These are phyloP conservation scores for Hanseniaspora uvarum DNA, from an alignment of 1,139 yeast genomes.

Conservation along the genomic window DNA sequence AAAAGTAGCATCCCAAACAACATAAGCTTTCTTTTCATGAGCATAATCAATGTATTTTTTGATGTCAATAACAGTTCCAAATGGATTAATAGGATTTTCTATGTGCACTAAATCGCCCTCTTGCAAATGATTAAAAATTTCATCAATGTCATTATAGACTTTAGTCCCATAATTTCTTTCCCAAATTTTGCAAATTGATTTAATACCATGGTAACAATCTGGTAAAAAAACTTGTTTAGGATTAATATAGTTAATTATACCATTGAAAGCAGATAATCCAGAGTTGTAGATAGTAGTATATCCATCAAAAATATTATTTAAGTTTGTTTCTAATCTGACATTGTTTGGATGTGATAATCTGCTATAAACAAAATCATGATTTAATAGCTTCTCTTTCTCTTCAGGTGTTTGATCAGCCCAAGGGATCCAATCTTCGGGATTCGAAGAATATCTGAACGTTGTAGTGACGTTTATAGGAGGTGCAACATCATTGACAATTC, in stretches of 20 bases:
- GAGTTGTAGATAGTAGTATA: constrained; percentile 60
- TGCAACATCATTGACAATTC: constrained; percentile 36
- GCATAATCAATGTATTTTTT: constrained; percentile 53
- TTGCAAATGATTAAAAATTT: constrained; percentile 41
- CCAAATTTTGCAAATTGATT: constrained; percentile 54
- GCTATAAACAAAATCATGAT: constrained; percentile 45
- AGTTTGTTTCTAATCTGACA: constrained; percentile 53
- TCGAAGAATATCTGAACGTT: constrained; percentile 49
- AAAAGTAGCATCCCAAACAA: constrained; percentile 75
- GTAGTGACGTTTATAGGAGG: constrained; percentile 79
- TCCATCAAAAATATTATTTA: constrained; percentile 48
- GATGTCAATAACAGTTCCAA: constrained; percentile 60
- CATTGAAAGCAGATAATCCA: constrained; percentile 74
- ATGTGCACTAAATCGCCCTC: constrained; percentile 72
- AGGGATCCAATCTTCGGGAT: constrained; percentile 41
- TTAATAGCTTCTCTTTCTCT: constrained; percentile 5
- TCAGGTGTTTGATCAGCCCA: constrained; percentile 26
- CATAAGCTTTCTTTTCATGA: constrained; percentile 56
- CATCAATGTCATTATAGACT: constrained; percentile 39
- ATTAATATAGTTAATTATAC: constrained; percentile 56
- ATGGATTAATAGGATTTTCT: constrained; percentile 84
- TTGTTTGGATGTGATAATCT: constrained; percentile 66
- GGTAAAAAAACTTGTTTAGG: constrained; percentile 72
- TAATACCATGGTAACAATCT: constrained; percentile 77
- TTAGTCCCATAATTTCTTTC: constrained; percentile 52